Conservation (phyloP, 192 early-diverging fungal species). For the Backusella luteola region DNA sequence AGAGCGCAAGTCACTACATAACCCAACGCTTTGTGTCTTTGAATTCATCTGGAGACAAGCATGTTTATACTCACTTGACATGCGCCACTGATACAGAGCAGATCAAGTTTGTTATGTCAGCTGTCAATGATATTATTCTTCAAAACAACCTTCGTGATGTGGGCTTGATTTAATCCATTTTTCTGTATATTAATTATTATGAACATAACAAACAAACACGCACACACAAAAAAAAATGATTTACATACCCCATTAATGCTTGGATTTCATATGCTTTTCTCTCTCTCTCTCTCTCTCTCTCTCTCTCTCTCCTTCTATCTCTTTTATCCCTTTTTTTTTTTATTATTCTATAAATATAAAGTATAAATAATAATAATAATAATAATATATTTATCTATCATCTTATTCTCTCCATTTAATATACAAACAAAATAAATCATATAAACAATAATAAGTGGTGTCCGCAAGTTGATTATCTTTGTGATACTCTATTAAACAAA, state of each 20-base stretch:
- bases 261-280: neutral
- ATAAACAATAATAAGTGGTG: neutral
- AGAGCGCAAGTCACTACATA: slow-evolving; percentile 72
- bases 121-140: slow-evolving; percentile 88
- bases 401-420: neutral
- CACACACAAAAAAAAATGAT: neutral
- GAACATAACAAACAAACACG: neutral
- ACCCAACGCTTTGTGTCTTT: slow-evolving; percentile 75
- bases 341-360: neutral
- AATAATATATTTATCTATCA: neutral
- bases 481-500: neutral
- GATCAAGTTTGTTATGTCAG: slow-evolving; percentile 88
- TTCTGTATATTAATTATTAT: neutral
- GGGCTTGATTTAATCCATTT: slow-evolving; percentile 62
- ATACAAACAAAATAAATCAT: neutral
- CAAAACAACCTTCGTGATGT: slow-evolving; percentile 77
- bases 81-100: slow-evolving; percentile 84
- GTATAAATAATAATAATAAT: neutral
- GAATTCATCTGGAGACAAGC: slow-evolving; percentile 72
- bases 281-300: neutral
- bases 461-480: neutral
- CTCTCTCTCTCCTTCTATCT: neutral
- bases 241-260: neutral
- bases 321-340: neutral
- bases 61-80: slow-evolving; percentile 85